phyloP scores from a whole-genome alignment of 345 rosid genomes.

The Bruguiera sexangula region DNA sequence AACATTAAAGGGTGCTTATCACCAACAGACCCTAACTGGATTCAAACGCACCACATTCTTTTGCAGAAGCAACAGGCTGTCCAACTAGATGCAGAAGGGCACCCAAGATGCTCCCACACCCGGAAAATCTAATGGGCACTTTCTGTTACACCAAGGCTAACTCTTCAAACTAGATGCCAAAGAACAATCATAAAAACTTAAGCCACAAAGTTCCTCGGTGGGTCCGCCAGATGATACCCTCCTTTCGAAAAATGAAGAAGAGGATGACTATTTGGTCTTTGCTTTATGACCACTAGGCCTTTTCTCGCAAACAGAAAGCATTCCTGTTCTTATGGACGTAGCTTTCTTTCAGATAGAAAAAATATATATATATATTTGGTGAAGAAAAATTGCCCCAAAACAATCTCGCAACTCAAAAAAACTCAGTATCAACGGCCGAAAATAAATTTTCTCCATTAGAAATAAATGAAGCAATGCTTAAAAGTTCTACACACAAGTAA shows the following conservation, averaged over 20 bases:
- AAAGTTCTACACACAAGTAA: background rate
- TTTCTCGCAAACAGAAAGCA: conserved; percentile 14
- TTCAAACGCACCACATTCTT: conserved; percentile 8
- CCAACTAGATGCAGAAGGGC: conserved; percentile 4
- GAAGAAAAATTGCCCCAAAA: background rate
- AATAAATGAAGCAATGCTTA: conserved; percentile 7
- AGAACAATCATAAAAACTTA: background rate
- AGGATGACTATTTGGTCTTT: background rate
- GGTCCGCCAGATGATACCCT: conserved; percentile 14
- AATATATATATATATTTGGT: no score
- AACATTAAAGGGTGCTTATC: conserved; percentile 4
- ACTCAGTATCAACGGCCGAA: background rate
- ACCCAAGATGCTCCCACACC: no score
- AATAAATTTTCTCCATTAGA: background rate
- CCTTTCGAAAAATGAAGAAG: conserved; percentile 8
- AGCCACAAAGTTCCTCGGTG: conserved; percentile 8
- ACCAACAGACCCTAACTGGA: conserved; percentile 3
- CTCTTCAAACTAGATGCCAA: background rate
- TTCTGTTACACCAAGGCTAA: background rate
- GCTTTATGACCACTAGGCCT: conserved; percentile 13
- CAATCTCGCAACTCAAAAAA: background rate
- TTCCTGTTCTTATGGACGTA: conserved; percentile 9
- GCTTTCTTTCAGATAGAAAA: background rate
- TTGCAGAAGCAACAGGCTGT: conserved; percentile 8
- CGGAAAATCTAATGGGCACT: no score